Base-by-base conservation (phyloP, 176 grass and related monocot species). In the Musa troglodytarum region DNA sequence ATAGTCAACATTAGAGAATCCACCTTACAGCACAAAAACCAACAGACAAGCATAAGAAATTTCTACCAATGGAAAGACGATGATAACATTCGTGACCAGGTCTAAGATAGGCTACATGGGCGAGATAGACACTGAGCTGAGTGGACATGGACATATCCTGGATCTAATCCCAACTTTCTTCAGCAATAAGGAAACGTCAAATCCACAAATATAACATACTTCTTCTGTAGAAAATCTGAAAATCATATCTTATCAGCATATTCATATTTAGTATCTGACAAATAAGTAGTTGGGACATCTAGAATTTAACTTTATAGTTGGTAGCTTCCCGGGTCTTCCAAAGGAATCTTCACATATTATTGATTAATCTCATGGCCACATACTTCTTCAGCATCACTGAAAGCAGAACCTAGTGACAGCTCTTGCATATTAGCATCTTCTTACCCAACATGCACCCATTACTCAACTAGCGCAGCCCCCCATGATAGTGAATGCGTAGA, bases 181-280 rank as follows among this genome's bases (percentile, higher is more conserved):
- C 8, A 70, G 25, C 17, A 50, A 51, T 16, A 70, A 51, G 2
- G 16, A 20, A 50, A 51, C 15, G 8, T 20, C 43, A 15, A 11
- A 50, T 50, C 34, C 34, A 43, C 34, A 43, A 4, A 43, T 43
- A 43, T 6, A 43, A 43, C 3, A 20, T n/a, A 70, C 6, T 70
- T 68, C 14, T 70, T 70, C 34, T 43, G 34, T 43, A 43, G 34
- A 43, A 28, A 28, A 28, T 28, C 26, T 28, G 50, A 50, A 68
- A 19, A 50, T 69, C 67, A 69, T 69, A 28, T 34, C 67, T 69
- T 69, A 69, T 69, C 67, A 69, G n/a, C 16, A 69, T 4, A 69
- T 50, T 69, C 29, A 69, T 69, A 49, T 16, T 49, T 49, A 1
- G 5, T 19, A 68, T 49, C 2, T 13, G 16, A 69, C 34, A 69